A percentile compares a stretch with the other conserved stretches of the same genome.
Conservation (phyloP, 2,329 filamentous ascomycete genomes). For the Mycogone perniciosa region DNA sequence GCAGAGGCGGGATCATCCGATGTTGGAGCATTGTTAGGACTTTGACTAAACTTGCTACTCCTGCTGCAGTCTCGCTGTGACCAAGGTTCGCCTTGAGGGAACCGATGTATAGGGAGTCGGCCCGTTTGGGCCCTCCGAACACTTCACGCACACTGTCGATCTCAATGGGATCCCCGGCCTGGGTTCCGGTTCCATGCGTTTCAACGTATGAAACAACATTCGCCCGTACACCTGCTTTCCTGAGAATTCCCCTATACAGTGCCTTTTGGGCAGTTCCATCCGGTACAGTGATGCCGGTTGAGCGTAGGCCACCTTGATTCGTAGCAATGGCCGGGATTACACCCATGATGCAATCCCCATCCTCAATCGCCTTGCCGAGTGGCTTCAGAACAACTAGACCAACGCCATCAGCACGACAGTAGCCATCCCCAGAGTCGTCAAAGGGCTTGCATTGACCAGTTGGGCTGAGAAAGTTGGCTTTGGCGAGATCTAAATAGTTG, state of each 20-base stretch:
- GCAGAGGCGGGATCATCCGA: conserved; percentile 19
- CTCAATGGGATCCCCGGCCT: conserved; percentile 41
- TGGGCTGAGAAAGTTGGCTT: conserved; percentile 20
- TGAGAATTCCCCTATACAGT: conserved; percentile 23
- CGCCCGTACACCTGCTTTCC: conserved; percentile 17
- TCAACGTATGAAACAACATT: conserved; percentile 30
- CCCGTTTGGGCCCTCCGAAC: conserved; percentile 10
- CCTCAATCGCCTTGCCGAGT: conserved; percentile 40
- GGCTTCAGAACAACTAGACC: conserved; percentile 41
- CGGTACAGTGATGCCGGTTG: conserved; percentile 22
- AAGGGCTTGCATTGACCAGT: conserved; percentile 24
- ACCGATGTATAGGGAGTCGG: conserved; percentile 17
- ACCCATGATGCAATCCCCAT: conserved; percentile 43
- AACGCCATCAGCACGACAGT: conserved; percentile 44
- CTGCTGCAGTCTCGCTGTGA: conserved; percentile 22
- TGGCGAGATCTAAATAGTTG: conserved; percentile 18
- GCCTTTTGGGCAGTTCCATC: conserved; percentile 20
- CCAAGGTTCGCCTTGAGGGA: conserved; percentile 29
- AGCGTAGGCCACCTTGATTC: conserved; percentile 29
- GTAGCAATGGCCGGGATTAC: conserved; percentile 32
- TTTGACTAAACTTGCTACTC: conserved; percentile 27
- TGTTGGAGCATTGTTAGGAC: conserved; percentile 27
- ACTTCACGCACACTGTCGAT: conserved; percentile 13
- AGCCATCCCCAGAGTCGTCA: conserved; percentile 35
- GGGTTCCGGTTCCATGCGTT: conserved; percentile 43